Conservation (phyloP, 768 basidiomycete species). For the Russula sp. region DNA sequence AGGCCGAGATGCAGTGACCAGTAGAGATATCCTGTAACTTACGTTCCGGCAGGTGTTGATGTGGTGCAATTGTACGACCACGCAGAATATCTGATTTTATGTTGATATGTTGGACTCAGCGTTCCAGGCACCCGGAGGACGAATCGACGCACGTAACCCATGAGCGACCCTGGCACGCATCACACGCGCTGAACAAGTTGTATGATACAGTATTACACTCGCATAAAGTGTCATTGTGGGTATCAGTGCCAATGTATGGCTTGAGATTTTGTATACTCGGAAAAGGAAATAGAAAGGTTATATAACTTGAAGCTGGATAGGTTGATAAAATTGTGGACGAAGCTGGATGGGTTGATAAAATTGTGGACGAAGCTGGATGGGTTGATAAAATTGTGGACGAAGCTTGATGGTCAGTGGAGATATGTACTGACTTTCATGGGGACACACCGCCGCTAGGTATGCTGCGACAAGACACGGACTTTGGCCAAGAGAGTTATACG, state of each 20-base stretch:
- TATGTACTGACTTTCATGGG: conserved; percentile 11
- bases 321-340: no score
- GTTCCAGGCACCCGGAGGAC: not conserved
- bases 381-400: not conserved
- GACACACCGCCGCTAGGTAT: conserved; percentile 1
- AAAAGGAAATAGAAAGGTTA: no score
- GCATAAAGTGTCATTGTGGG: conserved; percentile 16
- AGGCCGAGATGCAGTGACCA: not conserved
- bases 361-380: no score
- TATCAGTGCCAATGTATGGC: no score
- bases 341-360: no score
- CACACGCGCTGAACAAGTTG: conserved; percentile 28
- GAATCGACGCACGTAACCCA: conserved; percentile 15
- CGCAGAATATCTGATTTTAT: conserved; percentile 16
- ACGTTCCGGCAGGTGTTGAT: conserved; percentile 1
- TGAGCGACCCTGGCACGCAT: conserved; percentile 24
- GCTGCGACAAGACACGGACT: conserved; percentile 12
- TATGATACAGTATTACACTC: conserved; percentile 28
- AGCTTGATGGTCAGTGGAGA: not conserved
- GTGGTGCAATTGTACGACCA: conserved; percentile 17
- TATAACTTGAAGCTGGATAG: no score
- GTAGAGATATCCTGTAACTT: not conserved
- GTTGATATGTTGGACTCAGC: not conserved
- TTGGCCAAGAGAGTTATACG: conserved; percentile 14
- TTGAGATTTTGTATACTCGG: no score